Evolutionary conservation across 495 filamentous ascomycete genomes (phyloP).

Genomic region (Letharia lupina): DNA sequence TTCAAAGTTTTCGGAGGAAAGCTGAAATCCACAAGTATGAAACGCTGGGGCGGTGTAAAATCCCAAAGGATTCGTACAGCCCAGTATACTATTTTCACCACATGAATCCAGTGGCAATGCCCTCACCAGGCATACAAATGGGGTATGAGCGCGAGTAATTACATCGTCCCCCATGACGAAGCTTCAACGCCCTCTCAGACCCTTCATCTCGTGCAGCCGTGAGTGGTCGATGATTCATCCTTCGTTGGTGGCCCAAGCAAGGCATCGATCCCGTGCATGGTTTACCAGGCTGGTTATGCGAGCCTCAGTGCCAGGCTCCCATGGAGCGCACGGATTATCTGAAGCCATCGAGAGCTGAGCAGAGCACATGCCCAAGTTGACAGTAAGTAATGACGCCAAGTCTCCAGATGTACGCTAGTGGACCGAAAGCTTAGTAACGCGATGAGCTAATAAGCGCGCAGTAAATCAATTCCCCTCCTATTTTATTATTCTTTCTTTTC

Average conservation of each 20-base stretch:
- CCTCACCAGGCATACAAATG: too few species aligned
- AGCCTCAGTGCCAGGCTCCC: neutral
- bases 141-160: neutral
- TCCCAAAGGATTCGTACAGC: slow-evolving; percentile 3
- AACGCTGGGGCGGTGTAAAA: neutral
- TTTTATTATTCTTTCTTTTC: neutral
- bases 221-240: neutral
- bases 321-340: neutral
- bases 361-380: neutral
- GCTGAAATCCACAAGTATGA: neutral
- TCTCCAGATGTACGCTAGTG: neutral
- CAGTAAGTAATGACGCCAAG: neutral
- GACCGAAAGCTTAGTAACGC: neutral
- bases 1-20: neutral
- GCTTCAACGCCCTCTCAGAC: too few species aligned
- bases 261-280: neutral
- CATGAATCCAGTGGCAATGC: neutral
- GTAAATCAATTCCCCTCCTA: neutral
- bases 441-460: neutral
- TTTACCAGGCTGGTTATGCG: neutral
- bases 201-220: neutral
- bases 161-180: neutral
- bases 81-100: neutral
- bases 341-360: neutral
- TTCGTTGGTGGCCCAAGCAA: neutral